Percentiles rank a stretch among this genome's conserved stretches.
Conservation (phyloP, 345 rosid genomes). For the Euphorbia pulcherrima region DNA sequence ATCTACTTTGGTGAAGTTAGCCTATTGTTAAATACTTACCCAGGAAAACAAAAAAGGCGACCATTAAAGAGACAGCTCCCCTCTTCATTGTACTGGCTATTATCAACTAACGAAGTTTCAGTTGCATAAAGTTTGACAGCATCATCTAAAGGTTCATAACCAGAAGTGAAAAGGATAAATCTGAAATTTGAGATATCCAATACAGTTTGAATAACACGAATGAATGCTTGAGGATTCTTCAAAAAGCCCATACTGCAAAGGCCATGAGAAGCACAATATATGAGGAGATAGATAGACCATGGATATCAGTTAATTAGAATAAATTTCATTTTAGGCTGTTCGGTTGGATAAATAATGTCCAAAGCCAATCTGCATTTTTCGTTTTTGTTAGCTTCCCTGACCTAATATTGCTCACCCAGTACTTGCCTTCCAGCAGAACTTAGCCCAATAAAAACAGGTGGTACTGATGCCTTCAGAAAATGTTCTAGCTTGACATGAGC, state of each 20-base stretch:
- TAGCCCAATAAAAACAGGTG: constrained; percentile 61
- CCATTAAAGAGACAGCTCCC: constrained; percentile 41
- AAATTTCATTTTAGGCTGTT: background rate
- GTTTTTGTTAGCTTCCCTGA: background rate
- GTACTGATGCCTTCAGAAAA: constrained; percentile 44
- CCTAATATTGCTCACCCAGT: constrained; percentile 8
- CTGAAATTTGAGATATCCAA: constrained; percentile 39
- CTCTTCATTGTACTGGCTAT: constrained; percentile 25
- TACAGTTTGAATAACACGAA: constrained; percentile 42
- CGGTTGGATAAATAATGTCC: background rate
- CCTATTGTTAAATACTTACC: constrained; percentile 33
- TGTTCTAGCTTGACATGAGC: constrained; percentile 51
- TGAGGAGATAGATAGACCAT: background rate
- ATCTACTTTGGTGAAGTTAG: background rate
- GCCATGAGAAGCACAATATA: constrained; percentile 11
- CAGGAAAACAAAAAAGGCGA: constrained; percentile 51
- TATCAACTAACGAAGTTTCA: constrained; percentile 18
- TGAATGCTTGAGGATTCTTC: constrained; percentile 48
- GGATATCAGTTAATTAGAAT: constrained; percentile 3
- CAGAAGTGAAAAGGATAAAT: constrained; percentile 56
- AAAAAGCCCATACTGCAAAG: constrained; percentile 57
- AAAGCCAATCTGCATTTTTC: background rate
- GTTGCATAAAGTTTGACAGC: constrained; percentile 31
- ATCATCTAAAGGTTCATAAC: constrained; percentile 50
- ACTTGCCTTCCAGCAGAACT: constrained; percentile 83